Evolutionary conservation across 202 grass and related monocot genomes (phyloP).

Genomic region (Carex arenaria): DNA sequence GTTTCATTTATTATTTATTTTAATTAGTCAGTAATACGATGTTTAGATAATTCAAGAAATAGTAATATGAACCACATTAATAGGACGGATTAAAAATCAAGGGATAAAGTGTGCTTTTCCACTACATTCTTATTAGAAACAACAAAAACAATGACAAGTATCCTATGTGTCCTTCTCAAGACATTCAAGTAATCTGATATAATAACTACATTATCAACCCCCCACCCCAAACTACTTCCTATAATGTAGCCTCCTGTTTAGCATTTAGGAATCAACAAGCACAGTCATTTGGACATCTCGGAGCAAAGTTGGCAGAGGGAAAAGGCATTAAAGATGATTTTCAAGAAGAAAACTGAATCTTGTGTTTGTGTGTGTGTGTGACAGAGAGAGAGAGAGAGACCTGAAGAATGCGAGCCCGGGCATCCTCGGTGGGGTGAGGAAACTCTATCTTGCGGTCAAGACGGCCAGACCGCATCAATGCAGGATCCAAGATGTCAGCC

Average conservation of each 20-base stretch:
- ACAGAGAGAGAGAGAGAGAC: slow-evolving; percentile 31
- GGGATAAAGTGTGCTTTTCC: neutral
- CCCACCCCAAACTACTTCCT: no score
- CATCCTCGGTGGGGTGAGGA: slow-evolving; percentile 83
- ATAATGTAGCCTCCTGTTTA: no score
- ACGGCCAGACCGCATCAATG: slow-evolving; percentile 83
- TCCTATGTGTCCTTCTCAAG: no score
- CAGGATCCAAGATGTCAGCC: slow-evolving; percentile 92
- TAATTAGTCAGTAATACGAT: neutral
- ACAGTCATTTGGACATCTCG: neutral
- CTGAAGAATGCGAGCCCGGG: slow-evolving; percentile 90
- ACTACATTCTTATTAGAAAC: neutral
- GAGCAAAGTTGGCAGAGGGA: neutral
- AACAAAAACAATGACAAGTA: neutral
- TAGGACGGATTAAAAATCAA: neutral
- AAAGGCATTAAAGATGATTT: neutral
- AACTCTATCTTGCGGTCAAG: slow-evolving; percentile 93
- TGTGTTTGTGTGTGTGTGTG: no score
- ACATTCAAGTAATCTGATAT: no score
- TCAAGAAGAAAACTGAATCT: neutral
- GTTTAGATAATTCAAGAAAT: neutral
- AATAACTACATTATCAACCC: no score
- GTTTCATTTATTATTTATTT: slow-evolving; percentile 14
- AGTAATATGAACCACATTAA: neutral
- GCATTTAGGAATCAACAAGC: no score